These are phyloP conservation scores for Zygotorulaspora chibaensis DNA, from an alignment of 805 yeast genomes.

Conservation along the genomic window DNA sequence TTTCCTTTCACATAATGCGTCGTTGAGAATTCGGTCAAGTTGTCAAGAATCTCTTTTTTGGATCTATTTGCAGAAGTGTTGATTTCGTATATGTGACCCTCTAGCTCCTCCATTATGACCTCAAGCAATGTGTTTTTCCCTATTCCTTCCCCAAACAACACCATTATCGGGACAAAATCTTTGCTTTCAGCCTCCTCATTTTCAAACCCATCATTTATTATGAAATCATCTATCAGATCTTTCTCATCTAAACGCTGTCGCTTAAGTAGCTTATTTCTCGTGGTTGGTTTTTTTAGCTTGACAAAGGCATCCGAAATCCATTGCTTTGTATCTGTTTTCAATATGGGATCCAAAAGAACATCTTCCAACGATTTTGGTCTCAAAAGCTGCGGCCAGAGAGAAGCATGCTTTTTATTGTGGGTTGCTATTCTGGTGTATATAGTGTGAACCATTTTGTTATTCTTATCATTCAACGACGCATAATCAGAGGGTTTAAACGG, in stretches of 20 bases:
- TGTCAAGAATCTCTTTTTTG: slow-evolving; percentile 61
- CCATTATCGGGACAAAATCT: slow-evolving; percentile 56
- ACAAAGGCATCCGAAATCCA: slow-evolving; percentile 37
- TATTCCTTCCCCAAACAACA: slow-evolving; percentile 66
- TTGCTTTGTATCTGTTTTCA: slow-evolving; percentile 19
- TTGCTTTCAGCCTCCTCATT: slow-evolving; percentile 22
- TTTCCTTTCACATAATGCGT: slow-evolving; percentile 67
- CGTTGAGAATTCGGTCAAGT: slow-evolving; percentile 74
- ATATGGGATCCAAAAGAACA: slow-evolving; percentile 27
- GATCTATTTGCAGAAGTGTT: slow-evolving; percentile 72
- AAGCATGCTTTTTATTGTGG: slow-evolving; percentile 1
- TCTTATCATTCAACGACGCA: slow-evolving; percentile 13
- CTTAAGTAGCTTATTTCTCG: slow-evolving; percentile 34
- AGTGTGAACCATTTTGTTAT: not conserved
- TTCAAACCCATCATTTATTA: slow-evolving; percentile 32
- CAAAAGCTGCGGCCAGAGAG: slow-evolving; percentile 31
- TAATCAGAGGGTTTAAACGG: slow-evolving; percentile 17
- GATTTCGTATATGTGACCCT: slow-evolving; percentile 76
- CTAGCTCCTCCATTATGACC: slow-evolving; percentile 56
- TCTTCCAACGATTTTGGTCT: slow-evolving; percentile 32
- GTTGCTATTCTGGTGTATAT: slow-evolving; percentile 5
- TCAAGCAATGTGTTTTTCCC: slow-evolving; percentile 77
- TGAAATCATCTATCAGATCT: slow-evolving; percentile 34
- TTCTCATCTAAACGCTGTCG: slow-evolving; percentile 16
- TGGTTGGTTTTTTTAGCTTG: slow-evolving; percentile 34